phyloP scores from a whole-genome alignment of 345 rosid genomes.

The Citrus reticulata region DNA sequence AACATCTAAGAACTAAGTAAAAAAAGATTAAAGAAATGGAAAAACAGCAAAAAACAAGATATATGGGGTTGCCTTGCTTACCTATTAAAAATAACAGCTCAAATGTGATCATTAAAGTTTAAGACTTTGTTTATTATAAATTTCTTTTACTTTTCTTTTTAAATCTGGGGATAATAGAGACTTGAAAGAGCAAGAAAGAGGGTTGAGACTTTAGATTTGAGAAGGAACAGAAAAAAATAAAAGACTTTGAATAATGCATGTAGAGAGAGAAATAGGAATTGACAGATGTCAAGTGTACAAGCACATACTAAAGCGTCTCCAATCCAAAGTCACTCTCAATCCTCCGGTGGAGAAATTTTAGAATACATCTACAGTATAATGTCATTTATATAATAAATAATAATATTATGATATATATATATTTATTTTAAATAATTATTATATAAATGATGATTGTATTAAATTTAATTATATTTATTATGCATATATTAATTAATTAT shows the following conservation, averaged over 20 bases:
- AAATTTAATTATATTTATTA: no score
- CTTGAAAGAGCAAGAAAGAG: constrained; percentile 10
- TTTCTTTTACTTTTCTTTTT: neutral
- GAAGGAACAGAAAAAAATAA: neutral
- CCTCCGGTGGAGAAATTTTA: no score
- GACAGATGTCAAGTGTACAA: constrained; percentile 46
- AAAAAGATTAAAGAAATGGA: constrained; percentile 3
- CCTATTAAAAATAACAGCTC: constrained; percentile 25
- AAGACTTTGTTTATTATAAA: neutral
- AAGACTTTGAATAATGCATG: neutral
- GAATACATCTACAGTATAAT: fast-evolving
- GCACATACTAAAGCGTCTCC: constrained; percentile 46
- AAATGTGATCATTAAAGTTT: constrained; percentile 13
- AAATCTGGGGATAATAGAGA: constrained; percentile 1
- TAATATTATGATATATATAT: fast-evolving
- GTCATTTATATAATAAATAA: no score
- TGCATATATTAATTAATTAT: no score
- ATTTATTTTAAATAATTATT: fast-evolving
- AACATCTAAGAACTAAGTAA: constrained; percentile 18
- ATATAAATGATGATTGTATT: fast-evolving
- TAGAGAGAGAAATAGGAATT: neutral
- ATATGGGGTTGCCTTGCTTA: constrained; percentile 18
- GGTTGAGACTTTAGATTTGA: neutral
- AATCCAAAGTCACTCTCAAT: neutral
- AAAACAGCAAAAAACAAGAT: constrained; percentile 18